Base-by-base conservation (phyloP, 1,284 basidiomycete species). In the Fomitiporia mediterranea region DNA sequence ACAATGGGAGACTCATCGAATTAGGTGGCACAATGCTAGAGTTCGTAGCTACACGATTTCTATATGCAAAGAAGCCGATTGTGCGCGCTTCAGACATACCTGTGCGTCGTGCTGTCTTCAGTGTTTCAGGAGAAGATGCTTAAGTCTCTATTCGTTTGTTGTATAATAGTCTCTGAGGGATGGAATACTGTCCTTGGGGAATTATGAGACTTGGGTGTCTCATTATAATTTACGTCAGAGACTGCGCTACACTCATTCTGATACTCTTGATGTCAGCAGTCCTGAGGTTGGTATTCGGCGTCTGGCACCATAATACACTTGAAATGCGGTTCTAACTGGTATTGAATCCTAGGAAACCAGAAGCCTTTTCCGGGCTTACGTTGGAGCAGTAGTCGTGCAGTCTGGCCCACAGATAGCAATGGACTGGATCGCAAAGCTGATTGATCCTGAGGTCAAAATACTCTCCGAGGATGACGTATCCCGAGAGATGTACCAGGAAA, bases 331-430 rank as follows among this genome's bases (percentile, higher is more conserved):
- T 46, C 23, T 30, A 5, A n/a, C 25, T 19, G 3, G 17, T 15
- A 17, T 28, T 17, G 27, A 46, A 27, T 23, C 53, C 39, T 56
- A 89, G 86, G 82, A 87, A 72, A 76, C 76, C 2, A 72, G 70
- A 35, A 66, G 72, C 17, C 69, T 88, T 32, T 86, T 89, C 65
- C 69, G 78, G 61, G 79, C 85, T 30, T 89, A 86, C 67, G 75
- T 84, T 34, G 86, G 84, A 35, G 86, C 80, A 28, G 74, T 86
- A 28, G 84, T 76, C 64, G 63, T 70, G 53, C 80, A 84, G 59
- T 74, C 70, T 61, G 86, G 85, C 32, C 68, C 78, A 58, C 63
- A 70, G 19, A 68, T 65, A 27, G 77, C 85, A 54, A 74, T 77
- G 62, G 67, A 72, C 55, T 90, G 87, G 87, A 78, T 86, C 55